Percentiles rank a stretch among this genome's conserved stretches.
phyloP scores from a whole-genome alignment of 176 grass and related monocot genomes.

The Raddia distichophylla region DNA sequence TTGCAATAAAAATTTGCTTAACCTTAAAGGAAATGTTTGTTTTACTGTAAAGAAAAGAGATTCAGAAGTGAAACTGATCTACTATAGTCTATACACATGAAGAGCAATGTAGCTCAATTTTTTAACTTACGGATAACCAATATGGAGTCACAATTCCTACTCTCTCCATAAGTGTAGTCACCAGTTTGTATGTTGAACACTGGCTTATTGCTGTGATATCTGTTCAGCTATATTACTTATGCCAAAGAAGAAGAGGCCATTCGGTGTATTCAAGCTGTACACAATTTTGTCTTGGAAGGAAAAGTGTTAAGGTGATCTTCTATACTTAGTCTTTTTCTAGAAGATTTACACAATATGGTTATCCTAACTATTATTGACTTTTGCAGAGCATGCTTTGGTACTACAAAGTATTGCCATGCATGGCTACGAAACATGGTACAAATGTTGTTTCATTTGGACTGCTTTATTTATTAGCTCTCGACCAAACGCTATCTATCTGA shows the following conservation, averaged over 20 bases:
- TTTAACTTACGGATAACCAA: background rate
- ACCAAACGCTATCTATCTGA: conserved; percentile 36
- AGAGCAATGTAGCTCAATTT: background rate
- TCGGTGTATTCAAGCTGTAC: conserved; percentile 94
- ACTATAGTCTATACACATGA: background rate
- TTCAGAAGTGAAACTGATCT: background rate
- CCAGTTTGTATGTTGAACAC: background rate
- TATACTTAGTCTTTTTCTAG: conserved; percentile 37
- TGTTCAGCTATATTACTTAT: conserved; percentile 95
- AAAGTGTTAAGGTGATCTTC: conserved; percentile 79
- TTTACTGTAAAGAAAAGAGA: conserved; percentile 8
- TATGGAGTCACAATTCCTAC: background rate
- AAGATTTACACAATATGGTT: conserved; percentile 22
- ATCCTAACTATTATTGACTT: conserved; percentile 28
- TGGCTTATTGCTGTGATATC: conserved; percentile 23
- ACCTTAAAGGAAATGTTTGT: background rate
- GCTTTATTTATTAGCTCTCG: conserved; percentile 30
- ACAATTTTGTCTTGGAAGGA: conserved; percentile 96
- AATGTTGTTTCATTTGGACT: conserved; percentile 27
- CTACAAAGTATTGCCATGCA: conserved; percentile 98
- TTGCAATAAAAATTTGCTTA: background rate
- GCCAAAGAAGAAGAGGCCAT: conserved; percentile 96
- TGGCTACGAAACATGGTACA: conserved; percentile 97
- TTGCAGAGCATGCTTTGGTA: conserved; percentile 96
- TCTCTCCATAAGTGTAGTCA: background rate